Evolutionary conservation across 2,329 filamentous ascomycete species (phyloP).

Genomic region (Nannizziopsis arthrosporioides): DNA sequence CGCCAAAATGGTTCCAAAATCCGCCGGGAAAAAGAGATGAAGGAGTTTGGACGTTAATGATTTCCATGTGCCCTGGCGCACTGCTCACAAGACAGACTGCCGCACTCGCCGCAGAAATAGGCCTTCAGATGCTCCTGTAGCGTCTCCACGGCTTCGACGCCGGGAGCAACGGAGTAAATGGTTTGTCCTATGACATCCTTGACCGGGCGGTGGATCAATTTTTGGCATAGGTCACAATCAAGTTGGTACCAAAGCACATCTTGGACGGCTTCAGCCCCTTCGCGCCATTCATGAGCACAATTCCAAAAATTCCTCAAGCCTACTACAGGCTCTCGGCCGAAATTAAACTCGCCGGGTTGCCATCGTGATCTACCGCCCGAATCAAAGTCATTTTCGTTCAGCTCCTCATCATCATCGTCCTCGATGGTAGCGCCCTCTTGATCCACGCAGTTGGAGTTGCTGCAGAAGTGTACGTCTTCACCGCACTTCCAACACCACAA

Average conservation of each 20-base stretch:
- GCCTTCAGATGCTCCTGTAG: background rate
- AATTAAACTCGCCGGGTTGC: conserved; percentile 29
- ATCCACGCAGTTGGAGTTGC: background rate
- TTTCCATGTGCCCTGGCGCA: no score
- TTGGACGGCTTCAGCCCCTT: background rate
- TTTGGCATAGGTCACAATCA: background rate
- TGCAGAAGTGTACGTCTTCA: conserved; percentile 25
- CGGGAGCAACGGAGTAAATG: no score
- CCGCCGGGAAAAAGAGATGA: no score
- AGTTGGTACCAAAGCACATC: background rate
- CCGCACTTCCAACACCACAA: conserved; percentile 42
- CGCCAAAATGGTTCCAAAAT: no score
- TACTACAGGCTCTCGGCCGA: conserved; percentile 19
- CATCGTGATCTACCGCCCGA: conserved; percentile 11
- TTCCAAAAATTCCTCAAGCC: conserved; percentile 10
- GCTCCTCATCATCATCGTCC: conserved; percentile 3
- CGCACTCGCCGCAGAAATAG: no score
- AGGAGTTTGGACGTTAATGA: no score
- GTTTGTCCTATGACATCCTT: background rate
- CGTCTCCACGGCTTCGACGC: background rate
- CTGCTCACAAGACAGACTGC: no score
- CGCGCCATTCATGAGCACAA: conserved; percentile 11
- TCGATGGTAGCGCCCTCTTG: conserved; percentile 11
- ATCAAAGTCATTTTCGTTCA: conserved; percentile 12
- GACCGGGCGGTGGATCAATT: background rate